A percentile compares a stretch with the other conserved stretches of the same genome.
Evolutionary conservation across 1,284 basidiomycete genomes (phyloP).

Genomic region (Wallemia mellicola): DNA sequence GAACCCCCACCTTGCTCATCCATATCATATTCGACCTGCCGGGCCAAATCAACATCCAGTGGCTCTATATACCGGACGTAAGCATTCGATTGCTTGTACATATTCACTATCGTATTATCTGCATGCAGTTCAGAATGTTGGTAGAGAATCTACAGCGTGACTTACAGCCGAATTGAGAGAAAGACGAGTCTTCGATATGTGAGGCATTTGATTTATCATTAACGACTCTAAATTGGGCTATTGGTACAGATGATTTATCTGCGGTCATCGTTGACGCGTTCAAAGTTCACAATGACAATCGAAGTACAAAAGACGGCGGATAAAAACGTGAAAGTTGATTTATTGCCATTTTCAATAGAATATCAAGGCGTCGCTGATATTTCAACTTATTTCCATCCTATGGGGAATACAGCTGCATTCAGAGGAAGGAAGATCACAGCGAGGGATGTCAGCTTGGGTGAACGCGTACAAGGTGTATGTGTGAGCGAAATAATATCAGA

Average conservation of each 20-base stretch:
- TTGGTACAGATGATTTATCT: neutral
- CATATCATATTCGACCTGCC: constrained; percentile 98
- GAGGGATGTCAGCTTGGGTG: neutral
- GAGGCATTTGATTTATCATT: neutral
- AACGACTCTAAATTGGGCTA: neutral
- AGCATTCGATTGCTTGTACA: neutral
- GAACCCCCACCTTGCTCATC: too few species aligned
- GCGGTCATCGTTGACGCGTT: neutral
- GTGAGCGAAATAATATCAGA: neutral
- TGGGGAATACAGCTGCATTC: neutral
- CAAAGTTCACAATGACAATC: neutral
- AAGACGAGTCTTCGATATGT: neutral
- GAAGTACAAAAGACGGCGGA: neutral
- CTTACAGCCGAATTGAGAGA: neutral
- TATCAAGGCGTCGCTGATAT: neutral
- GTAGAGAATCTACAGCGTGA: neutral
- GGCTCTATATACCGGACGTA: constrained; percentile 30
- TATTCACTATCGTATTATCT: neutral
- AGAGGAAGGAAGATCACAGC: neutral
- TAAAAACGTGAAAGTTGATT: neutral
- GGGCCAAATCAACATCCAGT: constrained; percentile 62
- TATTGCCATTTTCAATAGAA: neutral
- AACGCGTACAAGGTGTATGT: neutral
- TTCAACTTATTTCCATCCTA: neutral
- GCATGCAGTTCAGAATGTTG: neutral